Percentiles rank a stretch among this genome's conserved stretches.
Evolutionary conservation across 2,329 filamentous ascomycete genomes (phyloP).

Genomic region (Calonectria pseudoturangicola): DNA sequence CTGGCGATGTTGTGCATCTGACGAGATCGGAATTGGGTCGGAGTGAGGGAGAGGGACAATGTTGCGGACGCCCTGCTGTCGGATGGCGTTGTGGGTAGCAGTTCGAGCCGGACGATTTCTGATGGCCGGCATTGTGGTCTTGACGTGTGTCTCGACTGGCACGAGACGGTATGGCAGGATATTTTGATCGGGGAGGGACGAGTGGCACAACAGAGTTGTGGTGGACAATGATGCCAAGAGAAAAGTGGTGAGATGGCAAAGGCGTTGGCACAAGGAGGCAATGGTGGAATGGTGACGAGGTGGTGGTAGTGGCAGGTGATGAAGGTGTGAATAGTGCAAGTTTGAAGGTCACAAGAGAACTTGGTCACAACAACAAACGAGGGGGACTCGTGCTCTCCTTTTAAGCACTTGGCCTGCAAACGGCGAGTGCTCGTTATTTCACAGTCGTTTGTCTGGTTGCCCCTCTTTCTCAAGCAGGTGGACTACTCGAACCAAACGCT

Average conservation of each 20-base stretch:
- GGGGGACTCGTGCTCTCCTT: slow-evolving; percentile 16
- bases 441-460: slow-evolving; percentile 8
- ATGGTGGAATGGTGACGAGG: background rate
- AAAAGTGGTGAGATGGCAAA: background rate
- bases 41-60: background rate
- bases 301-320: background rate
- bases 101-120: background rate
- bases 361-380: slow-evolving; percentile 13
- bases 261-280: background rate
- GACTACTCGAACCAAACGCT: slow-evolving; percentile 1
- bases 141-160: no score
- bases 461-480: background rate
- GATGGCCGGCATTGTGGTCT: background rate
- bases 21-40: background rate
- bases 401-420: slow-evolving; percentile 2
- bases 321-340: background rate
- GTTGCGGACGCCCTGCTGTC: background rate
- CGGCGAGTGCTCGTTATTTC: slow-evolving; percentile 11
- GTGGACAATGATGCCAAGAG: background rate
- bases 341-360: background rate
- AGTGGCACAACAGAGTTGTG: slow-evolving; percentile 2
- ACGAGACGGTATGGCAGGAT: background rate
- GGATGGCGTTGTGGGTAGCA: no score
- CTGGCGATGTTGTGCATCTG: no score
- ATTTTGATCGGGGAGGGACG: background rate